Evolutionary conservation across 1,284 basidiomycete species (phyloP).

Genomic region (Gymnopus androsaceus): DNA sequence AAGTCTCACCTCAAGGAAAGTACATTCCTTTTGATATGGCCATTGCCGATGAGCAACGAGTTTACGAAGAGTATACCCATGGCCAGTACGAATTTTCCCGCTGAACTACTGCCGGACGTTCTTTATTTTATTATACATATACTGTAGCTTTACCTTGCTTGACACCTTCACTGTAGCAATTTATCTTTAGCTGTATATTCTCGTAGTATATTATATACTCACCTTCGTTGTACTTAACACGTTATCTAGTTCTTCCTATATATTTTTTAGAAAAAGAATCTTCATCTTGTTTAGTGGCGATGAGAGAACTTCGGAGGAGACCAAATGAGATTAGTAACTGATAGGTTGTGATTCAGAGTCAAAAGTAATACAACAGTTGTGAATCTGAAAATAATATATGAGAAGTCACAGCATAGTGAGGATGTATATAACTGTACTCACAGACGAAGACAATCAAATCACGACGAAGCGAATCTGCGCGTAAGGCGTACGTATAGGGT

Average conservation of each 20-base stretch:
- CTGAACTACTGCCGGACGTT: neutral
- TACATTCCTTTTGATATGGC: neutral
- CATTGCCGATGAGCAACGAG: conserved; percentile 39
- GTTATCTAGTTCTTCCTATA: neutral
- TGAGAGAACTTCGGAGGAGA: too few relatives aligned
- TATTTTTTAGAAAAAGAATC: too few relatives aligned
- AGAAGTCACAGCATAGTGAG: too few relatives aligned
- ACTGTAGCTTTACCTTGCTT: neutral
- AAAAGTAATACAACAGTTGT: too few relatives aligned
- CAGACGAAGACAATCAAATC: neutral
- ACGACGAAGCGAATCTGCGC: conserved; percentile 8
- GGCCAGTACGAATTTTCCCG: neutral
- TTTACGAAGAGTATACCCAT: neutral
- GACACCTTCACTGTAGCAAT: neutral
- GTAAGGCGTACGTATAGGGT: conserved; percentile 5
- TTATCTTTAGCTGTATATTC: neutral
- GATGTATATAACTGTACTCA: too few relatives aligned
- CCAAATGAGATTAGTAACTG: too few relatives aligned
- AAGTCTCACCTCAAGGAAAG: neutral
- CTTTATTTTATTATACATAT: neutral
- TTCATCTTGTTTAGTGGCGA: too few relatives aligned
- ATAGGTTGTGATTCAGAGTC: too few relatives aligned
- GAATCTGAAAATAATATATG: too few relatives aligned
- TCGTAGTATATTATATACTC: conserved; percentile 6
- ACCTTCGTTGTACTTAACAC: conserved; percentile 3